Conservation (phyloP, 495 filamentous ascomycete species). For the Staphylotrichum tortipilum region DNA sequence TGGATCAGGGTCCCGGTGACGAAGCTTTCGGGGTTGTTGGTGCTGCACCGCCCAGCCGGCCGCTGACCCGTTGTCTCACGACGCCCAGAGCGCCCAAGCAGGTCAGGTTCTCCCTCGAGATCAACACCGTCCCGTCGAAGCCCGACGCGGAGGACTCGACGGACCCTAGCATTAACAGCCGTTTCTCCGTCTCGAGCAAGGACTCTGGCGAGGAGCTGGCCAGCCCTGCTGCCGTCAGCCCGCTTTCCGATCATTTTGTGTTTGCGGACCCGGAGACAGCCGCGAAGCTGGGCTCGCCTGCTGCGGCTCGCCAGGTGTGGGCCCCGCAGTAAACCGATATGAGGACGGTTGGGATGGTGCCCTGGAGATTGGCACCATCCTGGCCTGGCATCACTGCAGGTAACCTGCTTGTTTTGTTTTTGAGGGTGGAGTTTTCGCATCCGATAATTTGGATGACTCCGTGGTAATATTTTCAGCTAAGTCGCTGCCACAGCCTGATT, state of each 20-base stretch:
- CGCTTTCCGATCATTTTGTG: not conserved
- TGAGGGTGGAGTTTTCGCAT: not conserved
- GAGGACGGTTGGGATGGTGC: too few relatives aligned
- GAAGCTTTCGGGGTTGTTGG: too few relatives aligned
- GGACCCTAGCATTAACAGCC: constrained; percentile 3
- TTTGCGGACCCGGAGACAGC: not conserved
- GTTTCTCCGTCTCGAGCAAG: not conserved
- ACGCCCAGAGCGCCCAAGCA: not conserved
- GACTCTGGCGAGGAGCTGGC: not conserved
- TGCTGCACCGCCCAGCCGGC: not conserved
- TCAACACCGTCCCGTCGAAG: not conserved
- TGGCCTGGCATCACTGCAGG: too few relatives aligned
- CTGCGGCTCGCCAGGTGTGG: too few relatives aligned
- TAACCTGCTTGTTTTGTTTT: not conserved
- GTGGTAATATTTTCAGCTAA: too few relatives aligned
- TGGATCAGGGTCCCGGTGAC: not conserved
- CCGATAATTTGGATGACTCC: not conserved
- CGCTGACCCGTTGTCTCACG: not conserved
- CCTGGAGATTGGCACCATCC: too few relatives aligned
- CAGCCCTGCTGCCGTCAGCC: not conserved
- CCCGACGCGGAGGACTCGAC: not conserved
- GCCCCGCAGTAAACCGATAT: too few relatives aligned
- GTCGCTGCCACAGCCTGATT: too few relatives aligned
- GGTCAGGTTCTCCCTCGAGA: not conserved
- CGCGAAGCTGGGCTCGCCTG: too few relatives aligned